These are phyloP conservation scores for Solanum phureja DNA, from an alignment of 257 asterid species.

Conservation along the genomic window DNA sequence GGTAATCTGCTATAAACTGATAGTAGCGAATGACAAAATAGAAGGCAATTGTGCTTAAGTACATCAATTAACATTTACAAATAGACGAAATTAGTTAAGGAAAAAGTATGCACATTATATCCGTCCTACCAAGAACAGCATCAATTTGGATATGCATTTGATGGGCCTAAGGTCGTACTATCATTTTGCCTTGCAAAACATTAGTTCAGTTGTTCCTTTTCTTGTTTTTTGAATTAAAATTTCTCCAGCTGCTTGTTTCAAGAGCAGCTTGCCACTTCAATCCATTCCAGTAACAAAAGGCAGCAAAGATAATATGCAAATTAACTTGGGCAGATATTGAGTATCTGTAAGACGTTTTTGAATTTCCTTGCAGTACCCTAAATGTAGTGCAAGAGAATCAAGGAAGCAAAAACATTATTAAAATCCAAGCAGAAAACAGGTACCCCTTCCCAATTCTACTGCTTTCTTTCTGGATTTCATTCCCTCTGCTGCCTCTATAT, in stretches of 20 bases:
- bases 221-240: background rate
- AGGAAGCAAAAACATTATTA: background rate
- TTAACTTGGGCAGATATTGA: background rate
- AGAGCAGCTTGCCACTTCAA: background rate
- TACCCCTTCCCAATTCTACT: conserved; percentile 28
- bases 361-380: background rate
- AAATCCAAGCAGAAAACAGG: background rate
- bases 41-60: background rate
- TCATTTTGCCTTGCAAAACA: background rate
- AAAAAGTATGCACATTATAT: background rate
- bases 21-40: background rate
- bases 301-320: background rate
- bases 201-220: background rate
- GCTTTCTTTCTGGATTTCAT: conserved; percentile 50
- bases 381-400: background rate
- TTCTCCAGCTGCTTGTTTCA: background rate
- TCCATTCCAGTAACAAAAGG: background rate
- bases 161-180: background rate
- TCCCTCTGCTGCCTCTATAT: conserved; percentile 59
- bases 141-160: background rate
- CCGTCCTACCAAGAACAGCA: background rate
- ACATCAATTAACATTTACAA: background rate
- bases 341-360: background rate
- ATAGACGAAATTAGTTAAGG: background rate
- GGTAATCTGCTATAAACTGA: background rate